Conservation (phyloP, 73 alveolate species). For the Halteria grandinella region DNA sequence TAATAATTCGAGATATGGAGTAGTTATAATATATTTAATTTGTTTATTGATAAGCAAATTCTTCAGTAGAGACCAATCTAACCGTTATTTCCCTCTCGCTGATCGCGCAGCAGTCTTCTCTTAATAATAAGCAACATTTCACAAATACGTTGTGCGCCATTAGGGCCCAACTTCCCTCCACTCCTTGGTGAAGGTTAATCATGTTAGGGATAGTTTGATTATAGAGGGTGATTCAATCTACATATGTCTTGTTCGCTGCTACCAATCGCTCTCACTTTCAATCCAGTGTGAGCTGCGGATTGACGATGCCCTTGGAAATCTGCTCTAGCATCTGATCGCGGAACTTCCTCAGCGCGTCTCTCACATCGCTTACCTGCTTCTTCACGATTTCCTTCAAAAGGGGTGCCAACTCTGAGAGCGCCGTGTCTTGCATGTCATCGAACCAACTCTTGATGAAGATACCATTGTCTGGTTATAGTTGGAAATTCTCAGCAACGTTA, state of each 20-base stretch:
- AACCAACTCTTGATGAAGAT: conserved; percentile 95
- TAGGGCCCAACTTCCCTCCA: too few species aligned
- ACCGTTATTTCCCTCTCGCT: too few species aligned
- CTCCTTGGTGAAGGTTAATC: neutral
- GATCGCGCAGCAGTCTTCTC: too few species aligned
- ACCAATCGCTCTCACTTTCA: neutral
- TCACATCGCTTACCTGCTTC: conserved; percentile 91
- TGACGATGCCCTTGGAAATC: conserved; percentile 64
- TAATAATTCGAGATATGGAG: neutral
- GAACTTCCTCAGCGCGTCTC: conserved; percentile 87
- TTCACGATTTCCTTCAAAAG: conserved; percentile 84
- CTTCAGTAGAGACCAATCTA: too few species aligned
- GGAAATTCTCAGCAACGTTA: conserved; percentile 96
- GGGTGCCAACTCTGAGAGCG: conserved; percentile 91
- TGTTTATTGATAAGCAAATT: too few species aligned
- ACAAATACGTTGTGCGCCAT: too few species aligned
- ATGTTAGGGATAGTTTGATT: neutral
- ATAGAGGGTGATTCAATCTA: neutral
- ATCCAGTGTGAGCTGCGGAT: conserved; percentile 74
- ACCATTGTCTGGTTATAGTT: conserved; percentile 93
- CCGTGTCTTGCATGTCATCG: conserved; percentile 91
- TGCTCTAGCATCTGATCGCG: conserved; percentile 84
- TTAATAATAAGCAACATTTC: too few species aligned
- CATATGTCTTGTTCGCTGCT: neutral
- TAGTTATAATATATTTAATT: too few species aligned